Base-by-base conservation (phyloP, 345 rosid genomes). In the Litchi chinensis region DNA sequence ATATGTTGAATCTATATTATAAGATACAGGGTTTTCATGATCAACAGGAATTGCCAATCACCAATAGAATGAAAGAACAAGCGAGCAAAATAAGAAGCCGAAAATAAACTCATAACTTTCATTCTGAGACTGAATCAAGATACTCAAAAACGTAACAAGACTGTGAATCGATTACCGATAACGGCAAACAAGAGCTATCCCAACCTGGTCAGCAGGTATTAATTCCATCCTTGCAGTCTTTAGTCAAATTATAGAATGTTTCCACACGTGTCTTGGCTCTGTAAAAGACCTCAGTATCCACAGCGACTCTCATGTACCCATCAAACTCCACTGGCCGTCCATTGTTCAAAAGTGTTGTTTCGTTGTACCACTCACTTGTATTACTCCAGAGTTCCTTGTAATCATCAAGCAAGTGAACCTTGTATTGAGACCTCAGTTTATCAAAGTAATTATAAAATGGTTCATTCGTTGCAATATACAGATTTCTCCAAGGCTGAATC, bases 301-400 rank as follows among this genome's bases (percentile, higher is more conserved):
- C 98, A 22, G 95, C 97, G 64, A 90, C 99, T 85, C 98, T 89
- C 99, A 94, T 96, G 82, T 91, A 93, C 22, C 98, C 97, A 78
- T 96, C 98, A 76, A 96, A 96, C 76, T 93, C 93, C 19, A 93
- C 98, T 0, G 90, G 88, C 54, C 78, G 86, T 63, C 93, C 97
- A 78, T 86, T 82, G 70, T 91, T 94, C 79, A 96, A 84, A 22
- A 80, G 69, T 76, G 64, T 85, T 1, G 98, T 93, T 83, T 94
- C 98, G 24, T 90, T 92, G 89, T 88, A 94, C 99, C 99, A 96
- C 59, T 93, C 98, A 70, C 98, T 94, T 4, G 85, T 84, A 70
- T 86, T 85, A 12, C 91, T 88, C 99, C 99, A 94, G 76, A 94
- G 78, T 68, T 87, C 89, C 76, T 86, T 87, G 85, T 91, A 94